phyloP scores from a whole-genome alignment of 2,329 filamentous ascomycete genomes.

The Arthrobotrys conoides region DNA sequence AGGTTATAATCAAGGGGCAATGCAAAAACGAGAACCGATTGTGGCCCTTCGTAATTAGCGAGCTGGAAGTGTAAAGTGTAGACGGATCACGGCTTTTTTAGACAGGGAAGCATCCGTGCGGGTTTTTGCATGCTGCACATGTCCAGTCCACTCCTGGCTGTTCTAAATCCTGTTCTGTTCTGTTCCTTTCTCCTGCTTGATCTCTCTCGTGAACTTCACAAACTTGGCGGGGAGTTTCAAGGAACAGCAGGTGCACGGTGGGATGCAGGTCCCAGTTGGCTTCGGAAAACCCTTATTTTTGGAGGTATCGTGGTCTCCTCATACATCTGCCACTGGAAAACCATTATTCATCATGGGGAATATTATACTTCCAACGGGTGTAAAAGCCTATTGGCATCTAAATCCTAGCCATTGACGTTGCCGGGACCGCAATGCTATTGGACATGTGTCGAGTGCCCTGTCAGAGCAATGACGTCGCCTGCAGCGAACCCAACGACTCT shows the following conservation, averaged over 20 bases:
- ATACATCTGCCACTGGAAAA: conserved; percentile 4
- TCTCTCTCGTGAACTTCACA: conserved; percentile 43
- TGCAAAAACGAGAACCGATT: background rate
- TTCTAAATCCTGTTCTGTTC: background rate
- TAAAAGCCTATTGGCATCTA: conserved; percentile 6
- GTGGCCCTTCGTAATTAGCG: background rate
- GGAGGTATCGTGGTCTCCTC: conserved; percentile 12
- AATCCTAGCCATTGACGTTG: conserved; percentile 42
- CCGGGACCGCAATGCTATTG: conserved; percentile 35
- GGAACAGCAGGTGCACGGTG: conserved; percentile 39
- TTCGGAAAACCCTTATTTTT: conserved; percentile 23
- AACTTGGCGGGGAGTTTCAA: conserved; percentile 34
- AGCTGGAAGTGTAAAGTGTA: background rate
- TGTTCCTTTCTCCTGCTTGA: conserved; percentile 8
- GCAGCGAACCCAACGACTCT: conserved; percentile 48
- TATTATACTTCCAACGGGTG: background rate
- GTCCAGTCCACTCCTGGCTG: conserved; percentile 11
- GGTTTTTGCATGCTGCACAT: conserved; percentile 50
- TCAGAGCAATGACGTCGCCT: conserved; percentile 56
- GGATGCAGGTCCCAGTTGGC: conserved; percentile 35
- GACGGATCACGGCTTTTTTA: conserved; percentile 17
- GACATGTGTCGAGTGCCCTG: conserved; percentile 37
- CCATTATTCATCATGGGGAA: conserved; percentile 18
- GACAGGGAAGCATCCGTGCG: conserved; percentile 44
- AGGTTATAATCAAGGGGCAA: background rate